phyloP scores from a whole-genome alignment of 495 filamentous ascomycete genomes.

The Xylaria intraflava region DNA sequence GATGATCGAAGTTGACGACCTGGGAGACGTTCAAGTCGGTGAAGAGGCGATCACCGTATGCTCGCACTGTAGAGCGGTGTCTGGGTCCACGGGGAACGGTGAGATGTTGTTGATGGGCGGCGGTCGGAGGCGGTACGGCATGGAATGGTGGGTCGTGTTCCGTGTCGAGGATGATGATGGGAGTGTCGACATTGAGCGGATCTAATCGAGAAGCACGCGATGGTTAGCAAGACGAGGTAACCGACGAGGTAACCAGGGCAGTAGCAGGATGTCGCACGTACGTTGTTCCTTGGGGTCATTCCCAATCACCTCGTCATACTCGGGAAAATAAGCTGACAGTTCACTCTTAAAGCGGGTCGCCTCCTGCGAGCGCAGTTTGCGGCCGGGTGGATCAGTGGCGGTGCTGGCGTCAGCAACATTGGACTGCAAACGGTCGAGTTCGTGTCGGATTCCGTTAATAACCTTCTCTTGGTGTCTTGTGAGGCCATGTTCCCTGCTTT shows the following conservation, averaged over 20 bases:
- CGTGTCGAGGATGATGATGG: conserved; percentile 50
- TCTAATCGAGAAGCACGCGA: conserved; percentile 33
- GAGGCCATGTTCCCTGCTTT: conserved; percentile 16
- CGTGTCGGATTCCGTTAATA: conserved; percentile 48
- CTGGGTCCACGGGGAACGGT: conserved; percentile 6
- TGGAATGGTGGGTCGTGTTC: conserved; percentile 16
- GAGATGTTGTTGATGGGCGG: conserved; percentile 13
- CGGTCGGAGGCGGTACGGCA: conserved; percentile 22
- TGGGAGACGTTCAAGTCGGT: conserved; percentile 47
- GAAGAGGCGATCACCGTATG: conserved; percentile 41
- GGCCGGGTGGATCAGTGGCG: conserved; percentile 41
- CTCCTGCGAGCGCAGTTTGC: conserved; percentile 51
- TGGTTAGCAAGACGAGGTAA: no score
- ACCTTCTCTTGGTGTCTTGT: conserved; percentile 44
- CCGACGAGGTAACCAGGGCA: no score
- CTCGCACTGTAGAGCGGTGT: conserved; percentile 33
- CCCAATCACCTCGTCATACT: conserved; percentile 85
- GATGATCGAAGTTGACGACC: conserved; percentile 49
- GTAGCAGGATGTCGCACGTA: conserved; percentile 36
- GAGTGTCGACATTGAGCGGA: conserved; percentile 53
- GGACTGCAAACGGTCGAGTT: conserved; percentile 42
- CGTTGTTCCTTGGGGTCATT: conserved; percentile 69
- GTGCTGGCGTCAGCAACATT: conserved; percentile 34
- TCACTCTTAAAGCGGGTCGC: conserved; percentile 73
- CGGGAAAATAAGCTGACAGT: conserved; percentile 77